phyloP scores from a whole-genome alignment of 2,329 filamentous ascomycete genomes.

The Fusarium goolgardi region DNA sequence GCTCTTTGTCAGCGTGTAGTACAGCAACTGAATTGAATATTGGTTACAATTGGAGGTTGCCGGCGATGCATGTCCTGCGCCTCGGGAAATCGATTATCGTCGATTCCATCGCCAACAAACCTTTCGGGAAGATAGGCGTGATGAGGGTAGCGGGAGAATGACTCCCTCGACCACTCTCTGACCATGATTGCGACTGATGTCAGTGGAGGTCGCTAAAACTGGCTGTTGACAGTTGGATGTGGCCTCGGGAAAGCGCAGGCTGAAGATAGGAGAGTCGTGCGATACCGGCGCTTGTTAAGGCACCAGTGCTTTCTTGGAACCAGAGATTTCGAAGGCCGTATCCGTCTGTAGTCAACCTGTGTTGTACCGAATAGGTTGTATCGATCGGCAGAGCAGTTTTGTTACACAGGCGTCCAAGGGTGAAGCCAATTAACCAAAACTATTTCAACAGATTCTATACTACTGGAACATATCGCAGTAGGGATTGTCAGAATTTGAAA shows the following conservation, averaged over 20 bases:
- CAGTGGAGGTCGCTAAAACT: not conserved
- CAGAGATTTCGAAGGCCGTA: not conserved
- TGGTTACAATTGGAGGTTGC: constrained; percentile 55
- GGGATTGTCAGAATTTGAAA: constrained; percentile 4
- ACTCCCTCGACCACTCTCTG: constrained; percentile 55
- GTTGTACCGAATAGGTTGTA: not conserved
- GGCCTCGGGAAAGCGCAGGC: not conserved
- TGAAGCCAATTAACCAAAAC: not conserved
- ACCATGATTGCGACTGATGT: constrained; percentile 51
- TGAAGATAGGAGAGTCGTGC: not conserved
- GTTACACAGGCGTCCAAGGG: not conserved
- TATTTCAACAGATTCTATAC: constrained; percentile 4
- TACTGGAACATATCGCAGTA: constrained; percentile 31
- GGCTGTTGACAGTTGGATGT: not conserved
- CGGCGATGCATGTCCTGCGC: constrained; percentile 52
- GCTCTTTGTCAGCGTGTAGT: constrained; percentile 25
- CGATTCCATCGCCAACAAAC: constrained; percentile 46
- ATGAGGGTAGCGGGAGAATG: constrained; percentile 55
- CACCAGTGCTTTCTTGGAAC: not conserved
- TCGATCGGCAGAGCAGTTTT: not conserved
- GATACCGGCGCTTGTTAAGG: not conserved
- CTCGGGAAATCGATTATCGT: constrained; percentile 53
- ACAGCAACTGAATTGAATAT: not conserved
- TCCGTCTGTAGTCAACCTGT: not conserved
- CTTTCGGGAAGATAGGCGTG: constrained; percentile 48